Percentiles rank a stretch among this genome's conserved stretches.
These are phyloP conservation scores for Penstemon barbatus DNA, from an alignment of 257 asterid species.

Conservation along the genomic window DNA sequence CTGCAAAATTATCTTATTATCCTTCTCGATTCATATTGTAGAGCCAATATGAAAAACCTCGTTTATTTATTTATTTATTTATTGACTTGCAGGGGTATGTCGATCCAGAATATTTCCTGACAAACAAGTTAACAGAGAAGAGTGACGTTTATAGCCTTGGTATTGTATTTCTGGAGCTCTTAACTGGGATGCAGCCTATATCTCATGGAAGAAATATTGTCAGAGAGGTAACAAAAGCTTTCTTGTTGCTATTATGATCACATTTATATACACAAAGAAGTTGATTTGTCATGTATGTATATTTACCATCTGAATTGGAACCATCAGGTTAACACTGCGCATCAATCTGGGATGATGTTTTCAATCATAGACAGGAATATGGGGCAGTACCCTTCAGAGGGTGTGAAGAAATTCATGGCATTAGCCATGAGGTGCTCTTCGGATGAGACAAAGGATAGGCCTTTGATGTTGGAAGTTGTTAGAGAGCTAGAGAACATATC, in stretches of 20 bases:
- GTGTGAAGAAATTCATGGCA: slow-evolving; percentile 55
- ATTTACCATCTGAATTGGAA: slow-evolving; percentile 5
- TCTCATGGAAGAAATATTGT: slow-evolving; percentile 81
- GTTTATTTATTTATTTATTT: too few species aligned
- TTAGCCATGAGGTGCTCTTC: slow-evolving; percentile 68
- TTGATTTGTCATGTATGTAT: not conserved
- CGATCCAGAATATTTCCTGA: slow-evolving; percentile 86
- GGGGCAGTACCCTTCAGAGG: slow-evolving; percentile 70
- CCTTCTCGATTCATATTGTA: too few species aligned
- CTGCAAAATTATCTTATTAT: not conserved
- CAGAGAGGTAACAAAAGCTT: slow-evolving; percentile 57
- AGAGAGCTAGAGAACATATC: slow-evolving; percentile 70
- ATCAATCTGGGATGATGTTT: slow-evolving; percentile 61
- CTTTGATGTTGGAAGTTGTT: slow-evolving; percentile 70
- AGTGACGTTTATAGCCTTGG: slow-evolving; percentile 92
- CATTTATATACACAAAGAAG: not conserved
- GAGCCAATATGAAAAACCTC: too few species aligned
- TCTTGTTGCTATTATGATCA: not conserved
- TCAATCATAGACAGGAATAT: slow-evolving; percentile 68
- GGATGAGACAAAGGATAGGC: slow-evolving; percentile 73
- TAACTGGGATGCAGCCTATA: slow-evolving; percentile 89
- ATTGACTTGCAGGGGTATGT: slow-evolving; percentile 67
- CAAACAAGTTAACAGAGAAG: slow-evolving; percentile 74
- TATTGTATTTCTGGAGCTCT: slow-evolving; percentile 74
- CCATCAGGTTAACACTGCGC: slow-evolving; percentile 61